phyloP scores from a whole-genome alignment of 768 basidiomycete genomes.

The Sporobolomyces phaffii region DNA sequence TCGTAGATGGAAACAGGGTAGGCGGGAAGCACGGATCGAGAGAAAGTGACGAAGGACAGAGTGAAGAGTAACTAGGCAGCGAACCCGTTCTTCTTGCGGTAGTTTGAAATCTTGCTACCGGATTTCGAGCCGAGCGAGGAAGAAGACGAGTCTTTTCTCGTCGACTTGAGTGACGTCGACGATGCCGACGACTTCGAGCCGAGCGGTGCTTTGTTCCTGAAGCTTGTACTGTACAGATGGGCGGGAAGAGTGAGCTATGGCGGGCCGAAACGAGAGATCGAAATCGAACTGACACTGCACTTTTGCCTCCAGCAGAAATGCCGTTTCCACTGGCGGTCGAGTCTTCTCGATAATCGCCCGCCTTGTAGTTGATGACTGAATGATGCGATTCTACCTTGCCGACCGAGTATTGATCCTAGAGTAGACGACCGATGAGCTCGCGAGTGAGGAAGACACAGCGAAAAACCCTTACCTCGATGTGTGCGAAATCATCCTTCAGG shows the following conservation, averaged over 20 bases:
- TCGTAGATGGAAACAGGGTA: not conserved
- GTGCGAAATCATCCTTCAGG: conserved; percentile 6
- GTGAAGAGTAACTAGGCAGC: not conserved
- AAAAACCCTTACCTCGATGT: conserved; percentile 26
- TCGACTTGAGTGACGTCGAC: too few species aligned
- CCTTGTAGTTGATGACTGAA: conserved; percentile 1
- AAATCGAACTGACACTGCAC: conserved; percentile 35
- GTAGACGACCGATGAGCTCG: not conserved
- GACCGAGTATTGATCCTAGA: not conserved
- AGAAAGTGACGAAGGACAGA: not conserved
- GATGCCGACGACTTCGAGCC: too few species aligned
- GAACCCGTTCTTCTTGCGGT: conserved; percentile 8
- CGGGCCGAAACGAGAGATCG: too few species aligned
- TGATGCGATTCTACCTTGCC: not conserved
- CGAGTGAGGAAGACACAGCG: too few species aligned
- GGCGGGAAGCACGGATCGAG: not conserved
- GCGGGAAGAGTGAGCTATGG: too few species aligned
- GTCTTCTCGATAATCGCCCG: conserved; percentile 15
- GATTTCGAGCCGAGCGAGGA: conserved; percentile 16
- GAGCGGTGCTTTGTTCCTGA: too few species aligned
- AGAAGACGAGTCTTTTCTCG: too few species aligned
- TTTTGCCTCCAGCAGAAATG: not conserved
- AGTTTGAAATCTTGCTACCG: too few species aligned
- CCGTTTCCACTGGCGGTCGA: conserved; percentile 2
- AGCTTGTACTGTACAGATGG: conserved; percentile 21